A percentile compares a stretch with the other conserved stretches of the same genome.
phyloP scores from a whole-genome alignment of 2,329 filamentous ascomycete species.

The Aspergillus carbonarius region DNA sequence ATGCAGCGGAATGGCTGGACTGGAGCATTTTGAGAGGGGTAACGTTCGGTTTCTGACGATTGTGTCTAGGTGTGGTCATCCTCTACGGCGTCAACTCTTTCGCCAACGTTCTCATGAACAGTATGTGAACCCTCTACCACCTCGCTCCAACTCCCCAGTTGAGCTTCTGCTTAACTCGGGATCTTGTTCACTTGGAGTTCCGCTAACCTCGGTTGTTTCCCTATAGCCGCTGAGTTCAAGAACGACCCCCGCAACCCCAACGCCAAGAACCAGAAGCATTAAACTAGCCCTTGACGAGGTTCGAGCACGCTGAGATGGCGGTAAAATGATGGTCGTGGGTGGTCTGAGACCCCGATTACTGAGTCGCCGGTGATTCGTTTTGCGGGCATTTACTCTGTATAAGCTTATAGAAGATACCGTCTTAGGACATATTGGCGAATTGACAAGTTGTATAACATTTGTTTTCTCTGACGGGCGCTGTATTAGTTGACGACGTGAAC shows the following conservation, averaged over 20 bases:
- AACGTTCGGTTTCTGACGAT: constrained; percentile 25
- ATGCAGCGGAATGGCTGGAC: neutral
- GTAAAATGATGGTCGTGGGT: constrained; percentile 20
- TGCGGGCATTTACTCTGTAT: constrained; percentile 36
- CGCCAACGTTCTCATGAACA: constrained; percentile 71
- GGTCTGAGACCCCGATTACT: constrained; percentile 20
- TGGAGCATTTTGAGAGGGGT: neutral
- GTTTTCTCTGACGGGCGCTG: neutral
- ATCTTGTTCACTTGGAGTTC: neutral
- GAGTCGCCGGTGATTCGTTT: constrained; percentile 26
- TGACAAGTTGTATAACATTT: constrained; percentile 40
- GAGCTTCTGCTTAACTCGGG: neutral
- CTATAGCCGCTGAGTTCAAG: constrained; percentile 85
- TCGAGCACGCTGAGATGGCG: constrained; percentile 20
- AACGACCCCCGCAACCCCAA: constrained; percentile 84
- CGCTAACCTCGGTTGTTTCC: constrained; percentile 21
- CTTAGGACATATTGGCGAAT: constrained; percentile 36
- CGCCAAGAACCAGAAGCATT: constrained; percentile 40
- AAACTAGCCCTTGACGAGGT: constrained; percentile 21
- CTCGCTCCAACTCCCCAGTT: neutral
- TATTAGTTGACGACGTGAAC: neutral
- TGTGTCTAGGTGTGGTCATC: constrained; percentile 69
- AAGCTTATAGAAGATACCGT: constrained; percentile 42
- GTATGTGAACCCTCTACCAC: constrained; percentile 55
- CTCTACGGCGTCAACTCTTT: constrained; percentile 88